Evolutionary conservation across 2,329 filamentous ascomycete genomes (phyloP), one percentile per base, ranked within the genome.

Genomic region (Lasiodiplodia citricola): DNA sequence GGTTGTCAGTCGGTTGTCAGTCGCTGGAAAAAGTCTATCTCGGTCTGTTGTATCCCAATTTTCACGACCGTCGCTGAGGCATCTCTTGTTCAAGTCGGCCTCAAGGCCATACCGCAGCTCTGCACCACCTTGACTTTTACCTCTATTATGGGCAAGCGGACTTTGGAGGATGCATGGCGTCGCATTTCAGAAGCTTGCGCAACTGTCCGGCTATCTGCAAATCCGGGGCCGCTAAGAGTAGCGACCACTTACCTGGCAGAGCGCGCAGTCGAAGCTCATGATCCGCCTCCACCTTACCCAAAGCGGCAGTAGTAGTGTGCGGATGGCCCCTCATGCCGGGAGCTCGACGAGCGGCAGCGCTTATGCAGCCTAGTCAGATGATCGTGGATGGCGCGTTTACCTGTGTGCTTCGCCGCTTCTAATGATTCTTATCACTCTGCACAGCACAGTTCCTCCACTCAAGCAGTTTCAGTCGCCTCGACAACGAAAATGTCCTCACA

Each of bases 361-460:
- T 60, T 67, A 67, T 67, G 65, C 65, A 67, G 65, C 54, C 16
- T 52, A 41, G 52, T 66, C 64, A 66, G 64, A 66, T 66, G 64
- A 57, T 66, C 54, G 11, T 21, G 38, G 52, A 57, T 14, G 37
- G 41, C 64, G 52, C 51, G 57, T 47, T 60, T 54, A 35, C 31
- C 7, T 35, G 38, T 52, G 41, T 14, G 60, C 28, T 50, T 28
- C 23, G 21, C 47, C 60, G 60, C 31, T 38, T 50, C 60, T 37
- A 38, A 37, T 31, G n/a, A 21, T 4, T 25, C 21, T 51, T 44
- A 23, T 31, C 21, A 31, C 44, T 47, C 18, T 25, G 35, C 38
- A n/a, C 16, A n/a, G 50, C 18, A 52, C 14, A 58, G 35, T 25
- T 5, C 5, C 25, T 37, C 35, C 37, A n/a, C 4, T 66, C 23